Percentiles rank a stretch among this genome's conserved stretches.
Conservation (phyloP, 345 rosid species). For the Euphorbia tirucalli region DNA sequence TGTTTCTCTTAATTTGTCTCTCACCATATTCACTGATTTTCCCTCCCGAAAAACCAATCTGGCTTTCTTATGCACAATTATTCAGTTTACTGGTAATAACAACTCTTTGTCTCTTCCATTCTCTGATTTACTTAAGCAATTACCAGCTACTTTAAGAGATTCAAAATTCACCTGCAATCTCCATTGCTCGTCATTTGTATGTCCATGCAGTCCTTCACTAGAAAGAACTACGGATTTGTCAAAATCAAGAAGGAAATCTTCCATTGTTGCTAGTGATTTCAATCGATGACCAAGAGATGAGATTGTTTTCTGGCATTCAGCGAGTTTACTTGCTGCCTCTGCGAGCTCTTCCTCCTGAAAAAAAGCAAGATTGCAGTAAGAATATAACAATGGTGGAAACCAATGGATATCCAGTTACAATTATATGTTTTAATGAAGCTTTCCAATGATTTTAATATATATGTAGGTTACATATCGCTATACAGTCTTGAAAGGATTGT, state of each 20-base stretch:
- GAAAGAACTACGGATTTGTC: conserved; percentile 23
- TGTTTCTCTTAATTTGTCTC: no score
- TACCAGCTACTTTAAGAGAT: conserved; percentile 9
- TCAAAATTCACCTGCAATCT: conserved; percentile 10
- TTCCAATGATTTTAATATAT: no score
- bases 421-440: neutral
- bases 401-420: neutral
- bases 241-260: conserved; percentile 50
- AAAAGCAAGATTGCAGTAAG: neutral
- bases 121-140: conserved; percentile 7
- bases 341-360: conserved; percentile 70
- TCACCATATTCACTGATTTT: neutral
- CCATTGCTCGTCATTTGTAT: conserved; percentile 15
- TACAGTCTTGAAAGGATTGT: no score
- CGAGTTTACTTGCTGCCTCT: conserved; percentile 59
- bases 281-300: conserved; percentile 62
- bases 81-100: neutral
- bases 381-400: neutral
- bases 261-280: conserved; percentile 57
- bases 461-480: neutral
- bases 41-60: conserved; percentile 11
- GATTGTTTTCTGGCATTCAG: conserved; percentile 88
- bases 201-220: conserved; percentile 19
- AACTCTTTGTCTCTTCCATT: conserved; percentile 7
- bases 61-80: conserved; percentile 22